A percentile compares a stretch with the other conserved stretches of the same genome.
These are phyloP conservation scores for Vitellaria paradoxa DNA, from an alignment of 179 eudicot genomes.

Conservation along the genomic window DNA sequence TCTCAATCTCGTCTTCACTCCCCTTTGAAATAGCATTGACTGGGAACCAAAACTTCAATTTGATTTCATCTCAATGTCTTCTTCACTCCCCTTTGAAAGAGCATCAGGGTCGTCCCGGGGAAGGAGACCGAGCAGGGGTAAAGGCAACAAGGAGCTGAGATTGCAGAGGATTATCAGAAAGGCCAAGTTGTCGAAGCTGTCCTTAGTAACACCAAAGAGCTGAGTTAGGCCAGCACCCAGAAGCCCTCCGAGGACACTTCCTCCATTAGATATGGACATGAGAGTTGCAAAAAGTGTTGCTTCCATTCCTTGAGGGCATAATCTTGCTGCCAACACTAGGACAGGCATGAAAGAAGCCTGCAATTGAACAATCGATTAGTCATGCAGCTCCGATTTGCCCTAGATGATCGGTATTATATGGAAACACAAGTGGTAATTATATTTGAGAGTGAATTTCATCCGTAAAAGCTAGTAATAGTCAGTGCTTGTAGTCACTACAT, in stretches of 20 bases:
- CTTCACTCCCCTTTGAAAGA: conserved; percentile 32
- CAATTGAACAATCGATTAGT: conserved; percentile 12
- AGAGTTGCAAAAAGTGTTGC: conserved; percentile 96
- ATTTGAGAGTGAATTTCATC: too few species aligned
- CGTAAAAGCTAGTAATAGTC: too few species aligned
- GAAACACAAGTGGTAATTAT: too few species aligned
- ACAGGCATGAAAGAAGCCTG: conserved; percentile 99
- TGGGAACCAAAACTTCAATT: conserved; percentile 33
- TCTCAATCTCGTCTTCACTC: conserved; percentile 53
- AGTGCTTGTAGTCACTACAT: too few species aligned
- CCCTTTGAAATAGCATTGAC: conserved; percentile 26
- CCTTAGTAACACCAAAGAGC: conserved; percentile 78
- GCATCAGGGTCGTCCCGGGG: conserved; percentile 51
- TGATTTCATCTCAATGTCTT: conserved; percentile 72
- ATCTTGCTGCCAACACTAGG: conserved; percentile 85
- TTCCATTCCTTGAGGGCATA: conserved; percentile 94
- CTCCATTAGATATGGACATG: conserved; percentile 95
- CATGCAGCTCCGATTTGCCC: not conserved
- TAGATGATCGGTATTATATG: too few species aligned
- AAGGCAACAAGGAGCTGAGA: conserved; percentile 84
- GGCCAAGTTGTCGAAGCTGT: conserved; percentile 70
- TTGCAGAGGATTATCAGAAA: conserved; percentile 76
- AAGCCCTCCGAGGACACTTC: conserved; percentile 86
- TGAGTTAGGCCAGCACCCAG: conserved; percentile 91
- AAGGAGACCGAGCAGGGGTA: conserved; percentile 81